Evolutionary conservation across 441 rosid genomes (phyloP), one percentile per base, ranked within the genome.

Genomic region (Cnidoscolus chayamansa): DNA sequence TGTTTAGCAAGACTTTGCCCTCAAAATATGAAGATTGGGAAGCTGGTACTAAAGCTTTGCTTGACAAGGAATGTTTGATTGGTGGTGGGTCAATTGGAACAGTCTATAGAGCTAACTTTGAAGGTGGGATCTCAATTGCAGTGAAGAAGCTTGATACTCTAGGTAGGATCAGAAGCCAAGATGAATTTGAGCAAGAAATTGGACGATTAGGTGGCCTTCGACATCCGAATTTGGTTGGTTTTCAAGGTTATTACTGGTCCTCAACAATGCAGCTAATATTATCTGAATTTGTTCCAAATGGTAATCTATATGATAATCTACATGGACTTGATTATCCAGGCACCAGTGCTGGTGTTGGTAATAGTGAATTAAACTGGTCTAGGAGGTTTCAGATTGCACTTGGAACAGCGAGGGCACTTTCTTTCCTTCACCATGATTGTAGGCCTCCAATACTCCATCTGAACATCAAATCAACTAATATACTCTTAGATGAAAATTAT

Each of bases 21-120:
- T 85, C 98, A 7, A 92, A 81, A 77, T 92, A 94, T 67, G 97
- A 94, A 88, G 98, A 94, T 65, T 92, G 98, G 98, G 95, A 89
- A 77, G 85, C 90, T 0, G 98, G 97, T 20, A 89, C 97, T 53
- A 92, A 89, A 81, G 91, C 97, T 63, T 81, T 94, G 84, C 90
- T 94, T 10, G 90, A 92, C 85, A 94, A 94, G 86, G 97, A 94
- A 48, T 81, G 85, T 53, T 78, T 92, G 67, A 88, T 94, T 2
- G 98, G 98, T 8, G 80, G 87, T 30, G 97, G 98, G 17, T 89
- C 94, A 0, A 87, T 94, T 0, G 98, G 98, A 76, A 77, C 89
- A 7, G 97, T 94, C 58, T 94, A 92, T 63, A 86, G 83, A 84
- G 83, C 90, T 47, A 85, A 80, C 72, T 92, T 94, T 63, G 97